Base-by-base conservation (phyloP, 139 green algal genomes). In the Mesotaenium endlicherianum region DNA sequence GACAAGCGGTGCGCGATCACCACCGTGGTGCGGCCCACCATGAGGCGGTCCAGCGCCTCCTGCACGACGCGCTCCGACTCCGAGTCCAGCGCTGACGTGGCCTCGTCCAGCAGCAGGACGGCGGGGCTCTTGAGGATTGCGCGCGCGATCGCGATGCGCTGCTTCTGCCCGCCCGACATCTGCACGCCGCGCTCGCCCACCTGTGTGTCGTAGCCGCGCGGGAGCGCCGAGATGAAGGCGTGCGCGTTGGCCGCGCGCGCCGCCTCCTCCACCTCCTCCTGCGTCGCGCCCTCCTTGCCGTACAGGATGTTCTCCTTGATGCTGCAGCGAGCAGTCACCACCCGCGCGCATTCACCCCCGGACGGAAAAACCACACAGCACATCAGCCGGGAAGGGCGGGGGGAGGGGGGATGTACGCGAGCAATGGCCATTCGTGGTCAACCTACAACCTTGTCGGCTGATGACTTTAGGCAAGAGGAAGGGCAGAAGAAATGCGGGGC, bases 1-100 rank as follows among this genome's bases (percentile, higher is more conserved):
- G 85, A 93, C 67, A 98, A 88, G 17, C 93, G 87, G 88, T 98
- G 95, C 1, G 95, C 95, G 53, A 98, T 92, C 53, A 98, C 91
- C 6, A 98, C 71, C 1, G 89, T 96, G n/a, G 95, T 98, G 67
- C 94, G 89, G 31, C 75, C 72, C 2, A 75, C 69, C 94, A 98
- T 95, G 0, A 97, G 84, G 14, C 1, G 49, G 68, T 94, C 92
- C 49, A 94, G 86, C 31, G 92, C 88, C 0, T 84, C 92, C 87
- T 91, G 88, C 31, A 91, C 88, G 0, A 91, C 57, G 8, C 42
- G 41, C 81, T 95, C 93, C 40, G 84, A 92, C 72, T 93, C 88
- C 0, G 89, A 92, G 88, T 98, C 95, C 69, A 98, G 90, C 6
- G 95, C 95, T 0, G 84, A 92, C 0, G 95, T 98, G 16, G 95